Evolutionary conservation across 2,329 filamentous ascomycete species (phyloP), one percentile per base, ranked within the genome.

Genomic region (Colletotrichum navitas): DNA sequence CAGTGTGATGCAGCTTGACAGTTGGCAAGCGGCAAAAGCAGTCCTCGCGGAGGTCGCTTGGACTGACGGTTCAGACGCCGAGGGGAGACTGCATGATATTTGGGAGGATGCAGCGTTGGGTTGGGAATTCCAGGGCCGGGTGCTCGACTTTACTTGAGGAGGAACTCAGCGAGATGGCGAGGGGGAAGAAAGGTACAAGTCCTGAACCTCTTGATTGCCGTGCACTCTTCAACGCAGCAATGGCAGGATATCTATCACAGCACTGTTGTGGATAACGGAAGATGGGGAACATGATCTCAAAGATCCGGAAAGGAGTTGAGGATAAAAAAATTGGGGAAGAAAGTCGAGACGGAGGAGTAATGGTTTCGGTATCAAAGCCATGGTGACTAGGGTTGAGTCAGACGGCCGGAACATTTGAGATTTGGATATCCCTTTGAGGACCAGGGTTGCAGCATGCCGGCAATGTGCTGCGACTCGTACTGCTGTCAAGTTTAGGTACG

Each of bases 91-190:
- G 68, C 77, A 78, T 73, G 79, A 79, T 49, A 76, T 85, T 47
- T 85, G 83, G 83, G 80, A 84, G 64, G 78, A 81, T 63, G 82
- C 82, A 32, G 77, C 81, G 70, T 79, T 76, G 77, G 71, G 34
- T 21, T 54, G 32, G 43, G 26, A 24, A 18, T 6, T 5, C 21
- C 29, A 21, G 12, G 12, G 36, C 34, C 18, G 49, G 7, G 18
- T 43, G 10, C 52, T 51, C 12, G 54, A 64, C 10, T 5, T 59
- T 16, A 24, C 36, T 36, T 60, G 47, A 56, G 3, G 12, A 41
- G 55, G 34, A 16, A 36, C 54, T 36, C 6, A 32, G 21, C 24
- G 21, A n/a, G 54, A 21, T 12, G 36, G 11, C 12, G 6, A 21
- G n/a, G 26, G 52, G 32, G 43, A 5, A 39, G 34, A 5, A 39